These are phyloP conservation scores for Barnettozyma populi DNA, from an alignment of 805 yeast species.

Conservation along the genomic window DNA sequence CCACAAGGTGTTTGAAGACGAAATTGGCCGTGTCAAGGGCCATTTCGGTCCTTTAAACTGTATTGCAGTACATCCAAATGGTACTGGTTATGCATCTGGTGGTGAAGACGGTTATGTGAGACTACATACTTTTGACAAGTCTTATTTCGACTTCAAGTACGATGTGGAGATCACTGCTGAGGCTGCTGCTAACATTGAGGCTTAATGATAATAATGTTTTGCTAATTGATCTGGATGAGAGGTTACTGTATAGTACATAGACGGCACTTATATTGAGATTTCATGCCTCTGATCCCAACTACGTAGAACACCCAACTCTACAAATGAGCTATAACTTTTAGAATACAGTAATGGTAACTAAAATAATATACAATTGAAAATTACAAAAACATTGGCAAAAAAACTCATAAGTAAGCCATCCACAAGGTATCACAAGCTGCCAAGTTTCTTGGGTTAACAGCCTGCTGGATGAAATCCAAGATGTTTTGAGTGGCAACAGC, in stretches of 20 bases:
- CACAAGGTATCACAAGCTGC: constrained; percentile 89
- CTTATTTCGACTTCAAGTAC: constrained; percentile 87
- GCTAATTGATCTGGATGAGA: background rate
- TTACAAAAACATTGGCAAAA: background rate
- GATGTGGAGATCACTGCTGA: constrained; percentile 83
- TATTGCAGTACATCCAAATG: constrained; percentile 91
- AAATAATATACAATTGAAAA: background rate
- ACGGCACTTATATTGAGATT: background rate
- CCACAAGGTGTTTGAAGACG: constrained; percentile 93
- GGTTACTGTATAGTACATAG: background rate
- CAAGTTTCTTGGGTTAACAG: constrained; percentile 89
- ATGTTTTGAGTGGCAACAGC: constrained; percentile 81
- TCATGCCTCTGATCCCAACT: background rate
- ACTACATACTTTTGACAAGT: constrained; percentile 87
- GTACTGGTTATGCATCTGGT: constrained; percentile 91
- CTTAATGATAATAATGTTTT: background rate
- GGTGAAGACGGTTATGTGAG: constrained; percentile 98
- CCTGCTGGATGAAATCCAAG: constrained; percentile 85
- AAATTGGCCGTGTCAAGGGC: constrained; percentile 94
- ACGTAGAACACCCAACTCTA: background rate
- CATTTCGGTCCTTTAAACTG: constrained; percentile 98
- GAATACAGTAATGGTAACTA: background rate
- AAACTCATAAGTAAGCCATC: constrained; percentile 81
- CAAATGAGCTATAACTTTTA: background rate
- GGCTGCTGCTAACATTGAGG: constrained; percentile 26